Conservation (phyloP, 768 basidiomycete species). For the Udeniomyces megalosporus region DNA sequence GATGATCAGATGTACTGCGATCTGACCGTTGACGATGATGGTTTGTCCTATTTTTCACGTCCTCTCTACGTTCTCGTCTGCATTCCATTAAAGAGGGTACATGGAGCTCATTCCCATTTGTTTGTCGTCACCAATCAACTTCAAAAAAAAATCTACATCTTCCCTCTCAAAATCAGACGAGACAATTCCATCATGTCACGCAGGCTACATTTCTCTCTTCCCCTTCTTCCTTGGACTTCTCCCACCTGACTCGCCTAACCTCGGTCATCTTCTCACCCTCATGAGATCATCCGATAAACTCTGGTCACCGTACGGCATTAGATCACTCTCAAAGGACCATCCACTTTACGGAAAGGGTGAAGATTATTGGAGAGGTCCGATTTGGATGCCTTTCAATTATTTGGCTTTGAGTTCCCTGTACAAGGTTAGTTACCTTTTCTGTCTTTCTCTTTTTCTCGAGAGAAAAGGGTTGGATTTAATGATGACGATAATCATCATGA, state of each 20-base stretch:
- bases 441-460: not conserved
- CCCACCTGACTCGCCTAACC: constrained; percentile 55
- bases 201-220: constrained; percentile 86
- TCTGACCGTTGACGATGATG: constrained; percentile 64
- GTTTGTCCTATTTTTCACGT: constrained; percentile 31
- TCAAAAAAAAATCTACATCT: too few species aligned
- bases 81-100: too few species aligned
- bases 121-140: too few species aligned
- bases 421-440: constrained; percentile 37
- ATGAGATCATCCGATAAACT: constrained; percentile 65
- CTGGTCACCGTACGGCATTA: constrained; percentile 80
- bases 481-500: not conserved
- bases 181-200: constrained; percentile 69
- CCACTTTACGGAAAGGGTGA: constrained; percentile 82
- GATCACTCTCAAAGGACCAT: constrained; percentile 73
- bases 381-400: constrained; percentile 98
- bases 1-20: constrained; percentile 88
- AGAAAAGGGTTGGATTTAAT: not conserved
- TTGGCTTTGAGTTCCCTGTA: constrained; percentile 62
- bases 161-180: constrained; percentile 49
- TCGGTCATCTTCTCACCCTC: constrained; percentile 64
- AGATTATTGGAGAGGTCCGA: constrained; percentile 93
- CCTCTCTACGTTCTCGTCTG: not conserved
- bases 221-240: constrained; percentile 76
- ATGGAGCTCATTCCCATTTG: too few species aligned